Base-by-base conservation (phyloP, 805 yeast genomes). In the Saccharomycopsis guyanensis region DNA sequence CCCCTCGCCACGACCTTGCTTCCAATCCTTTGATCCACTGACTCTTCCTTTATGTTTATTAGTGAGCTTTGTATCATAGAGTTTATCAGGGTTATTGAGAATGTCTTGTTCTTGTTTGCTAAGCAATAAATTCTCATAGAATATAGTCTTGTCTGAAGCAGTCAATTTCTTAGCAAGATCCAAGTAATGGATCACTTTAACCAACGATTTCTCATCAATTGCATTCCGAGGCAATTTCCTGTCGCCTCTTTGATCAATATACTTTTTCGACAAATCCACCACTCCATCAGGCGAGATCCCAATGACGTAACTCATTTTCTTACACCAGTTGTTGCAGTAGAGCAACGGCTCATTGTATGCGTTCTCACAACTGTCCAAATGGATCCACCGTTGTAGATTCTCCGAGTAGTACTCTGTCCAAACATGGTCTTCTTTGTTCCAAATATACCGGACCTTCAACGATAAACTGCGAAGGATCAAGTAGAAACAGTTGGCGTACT, bases 351-450 rank as follows among this genome's bases (percentile, higher is more conserved):
- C 76, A 61, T 91, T 95, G 63, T 71, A 87, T 0, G 89, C 80
- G 40, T 78, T 81, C 56, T 89, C 97, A 60, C 97, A 91, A 6
- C 86, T 76, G 57, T 89, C 97, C 15, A 85, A 66, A 61, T 91
- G 97, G 16, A 89, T 70, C 97, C 97, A 91, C 45, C 87, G 63
- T 38, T 71, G 62, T 53, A 75, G 66, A 18, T 64, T 57, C 0
- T 56, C 60, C 1, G 95, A 84, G 59, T 77, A 89, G 56, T 83
- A 82, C 58, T 91, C 97, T 56, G 94, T 83, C 97, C 97, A 91
- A 1, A 86, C 97, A 60, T 91, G 97, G 60, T 91, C 97, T 59
- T 91, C 97, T 5, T 75, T 67, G 60, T 87, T 88, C 94, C 94
- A 86, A 2, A 89, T 66, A 57, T 82, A 88, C 43, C 97, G 65